phyloP scores from a whole-genome alignment of 2,329 filamentous ascomycete species.

The Fusarium illudens region DNA sequence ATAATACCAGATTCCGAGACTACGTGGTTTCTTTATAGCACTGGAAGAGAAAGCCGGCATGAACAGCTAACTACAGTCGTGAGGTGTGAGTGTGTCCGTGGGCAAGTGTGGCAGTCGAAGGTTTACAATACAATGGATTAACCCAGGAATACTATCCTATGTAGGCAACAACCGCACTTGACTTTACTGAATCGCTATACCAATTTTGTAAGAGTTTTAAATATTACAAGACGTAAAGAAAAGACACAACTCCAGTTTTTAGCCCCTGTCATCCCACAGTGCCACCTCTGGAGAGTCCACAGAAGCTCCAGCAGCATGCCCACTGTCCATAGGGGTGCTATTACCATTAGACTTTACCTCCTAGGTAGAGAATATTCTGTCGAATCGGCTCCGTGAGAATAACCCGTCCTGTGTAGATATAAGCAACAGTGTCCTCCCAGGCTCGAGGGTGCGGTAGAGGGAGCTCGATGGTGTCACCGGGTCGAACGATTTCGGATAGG shows the following conservation, averaged over 20 bases:
- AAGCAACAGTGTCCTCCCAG: slow-evolving; percentile 64
- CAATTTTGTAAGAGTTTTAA: slow-evolving; percentile 3
- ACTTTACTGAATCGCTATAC: not conserved
- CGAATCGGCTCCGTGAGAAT: slow-evolving; percentile 55
- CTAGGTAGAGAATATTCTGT: slow-evolving; percentile 64
- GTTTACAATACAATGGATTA: not conserved
- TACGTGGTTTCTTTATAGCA: not conserved
- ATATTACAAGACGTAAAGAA: not conserved
- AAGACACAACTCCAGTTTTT: not conserved
- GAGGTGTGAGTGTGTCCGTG: not conserved
- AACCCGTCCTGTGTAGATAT: slow-evolving; percentile 62
- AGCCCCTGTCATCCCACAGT: not conserved
- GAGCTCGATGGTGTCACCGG: slow-evolving; percentile 64
- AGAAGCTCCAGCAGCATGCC: not conserved
- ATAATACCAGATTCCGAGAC: not conserved
- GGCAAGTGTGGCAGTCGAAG: not conserved
- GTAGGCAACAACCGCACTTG: not conserved
- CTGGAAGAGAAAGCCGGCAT: not conserved
- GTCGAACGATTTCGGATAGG: slow-evolving; percentile 59
- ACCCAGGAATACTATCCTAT: not conserved
- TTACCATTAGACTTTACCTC: slow-evolving; percentile 54
- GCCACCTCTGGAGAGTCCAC: not conserved
- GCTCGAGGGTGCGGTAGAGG: slow-evolving; percentile 64
- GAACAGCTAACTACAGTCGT: too few species aligned
- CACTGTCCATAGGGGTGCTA: not conserved